A percentile compares a stretch with the other conserved stretches of the same genome.
These are phyloP conservation scores for Phaeoacremonium minimum DNA, from an alignment of 2,329 filamentous ascomycete genomes.

Conservation along the genomic window DNA sequence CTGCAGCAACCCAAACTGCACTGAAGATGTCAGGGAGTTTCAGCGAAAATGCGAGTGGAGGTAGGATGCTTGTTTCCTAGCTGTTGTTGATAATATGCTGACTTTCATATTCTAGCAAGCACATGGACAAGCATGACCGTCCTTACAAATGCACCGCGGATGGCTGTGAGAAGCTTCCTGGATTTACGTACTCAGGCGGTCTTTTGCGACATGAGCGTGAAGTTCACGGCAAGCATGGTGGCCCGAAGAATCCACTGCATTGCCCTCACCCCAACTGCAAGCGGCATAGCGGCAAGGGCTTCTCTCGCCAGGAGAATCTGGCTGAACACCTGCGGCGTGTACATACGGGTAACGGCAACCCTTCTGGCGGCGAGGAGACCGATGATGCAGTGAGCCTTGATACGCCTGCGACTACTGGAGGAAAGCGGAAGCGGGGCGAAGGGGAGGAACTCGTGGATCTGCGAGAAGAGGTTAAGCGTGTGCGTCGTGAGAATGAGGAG, in stretches of 20 bases:
- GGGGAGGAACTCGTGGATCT: conserved; percentile 42
- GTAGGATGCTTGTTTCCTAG: conserved; percentile 50
- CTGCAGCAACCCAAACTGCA: conserved; percentile 69
- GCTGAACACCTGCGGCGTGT: conserved; percentile 89
- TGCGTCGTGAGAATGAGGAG: conserved; percentile 62
- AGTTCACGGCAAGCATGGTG: conserved; percentile 86
- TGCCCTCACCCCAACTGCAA: conserved; percentile 88
- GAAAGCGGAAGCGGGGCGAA: conserved; percentile 40
- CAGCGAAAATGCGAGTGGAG: conserved; percentile 89
- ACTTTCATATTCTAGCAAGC: conserved; percentile 58
- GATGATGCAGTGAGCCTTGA: conserved; percentile 25
- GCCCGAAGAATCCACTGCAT: conserved; percentile 80
- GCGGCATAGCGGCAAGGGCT: conserved; percentile 80
- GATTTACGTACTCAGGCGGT: conserved; percentile 93
- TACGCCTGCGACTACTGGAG: conserved; percentile 18
- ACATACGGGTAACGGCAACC: conserved; percentile 54
- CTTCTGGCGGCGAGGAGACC: conserved; percentile 28
- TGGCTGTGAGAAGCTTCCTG: conserved; percentile 87
- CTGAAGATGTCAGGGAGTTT: conserved; percentile 61
- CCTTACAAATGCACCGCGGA: conserved; percentile 81
- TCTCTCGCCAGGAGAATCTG: conserved; percentile 89
- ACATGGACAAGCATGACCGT: conserved; percentile 97
- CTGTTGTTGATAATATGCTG: not conserved
- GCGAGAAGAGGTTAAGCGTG: conserved; percentile 61
- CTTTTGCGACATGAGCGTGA: conserved; percentile 87